These are phyloP conservation scores for Mycosarcoma mackinlayi DNA, from an alignment of 1,284 basidiomycete species.

Conservation along the genomic window DNA sequence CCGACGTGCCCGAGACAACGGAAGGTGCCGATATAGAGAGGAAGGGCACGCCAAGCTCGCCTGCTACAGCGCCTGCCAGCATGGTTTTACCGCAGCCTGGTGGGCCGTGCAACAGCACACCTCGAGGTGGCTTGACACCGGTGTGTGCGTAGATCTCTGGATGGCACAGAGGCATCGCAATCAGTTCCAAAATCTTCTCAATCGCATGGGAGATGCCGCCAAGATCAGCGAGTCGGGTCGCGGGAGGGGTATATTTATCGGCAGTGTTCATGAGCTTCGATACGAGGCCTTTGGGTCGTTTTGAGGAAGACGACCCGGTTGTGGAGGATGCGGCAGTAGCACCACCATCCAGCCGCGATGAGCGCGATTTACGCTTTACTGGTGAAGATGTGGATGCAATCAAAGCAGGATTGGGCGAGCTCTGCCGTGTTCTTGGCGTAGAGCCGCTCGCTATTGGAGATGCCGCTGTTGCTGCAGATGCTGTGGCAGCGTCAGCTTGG, in stretches of 20 bases:
- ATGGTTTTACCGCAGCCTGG: conserved; percentile 91
- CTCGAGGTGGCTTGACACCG: conserved; percentile 89
- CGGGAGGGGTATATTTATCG: conserved; percentile 70
- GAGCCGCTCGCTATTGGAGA: conserved; percentile 29
- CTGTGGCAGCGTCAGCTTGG: conserved; percentile 1
- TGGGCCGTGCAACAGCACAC: conserved; percentile 93
- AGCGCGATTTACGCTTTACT: conserved; percentile 57
- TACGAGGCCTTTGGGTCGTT: conserved; percentile 37
- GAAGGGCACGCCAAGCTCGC: conserved; percentile 82
- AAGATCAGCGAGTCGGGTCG: conserved; percentile 81
- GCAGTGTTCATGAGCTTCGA: conserved; percentile 37
- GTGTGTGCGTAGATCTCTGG: conserved; percentile 95
- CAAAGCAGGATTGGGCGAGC: conserved; percentile 22
- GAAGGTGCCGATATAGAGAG: conserved; percentile 92
- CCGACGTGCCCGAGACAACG: conserved; percentile 96
- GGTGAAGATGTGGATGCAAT: conserved; percentile 23
- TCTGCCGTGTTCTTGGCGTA: conserved; percentile 43
- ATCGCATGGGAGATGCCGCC: conserved; percentile 87
- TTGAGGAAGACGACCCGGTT: conserved; percentile 26
- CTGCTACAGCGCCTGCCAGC: conserved; percentile 77
- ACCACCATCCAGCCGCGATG: conserved; percentile 38
- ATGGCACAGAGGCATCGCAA: conserved; percentile 92
- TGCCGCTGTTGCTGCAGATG: conserved; percentile 2
- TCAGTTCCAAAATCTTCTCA: conserved; percentile 92
- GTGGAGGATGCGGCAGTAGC: conserved; percentile 13